Evolutionary conservation across 78 protist species (phyloP).

Genomic region (Protostelium mycophagum): DNA sequence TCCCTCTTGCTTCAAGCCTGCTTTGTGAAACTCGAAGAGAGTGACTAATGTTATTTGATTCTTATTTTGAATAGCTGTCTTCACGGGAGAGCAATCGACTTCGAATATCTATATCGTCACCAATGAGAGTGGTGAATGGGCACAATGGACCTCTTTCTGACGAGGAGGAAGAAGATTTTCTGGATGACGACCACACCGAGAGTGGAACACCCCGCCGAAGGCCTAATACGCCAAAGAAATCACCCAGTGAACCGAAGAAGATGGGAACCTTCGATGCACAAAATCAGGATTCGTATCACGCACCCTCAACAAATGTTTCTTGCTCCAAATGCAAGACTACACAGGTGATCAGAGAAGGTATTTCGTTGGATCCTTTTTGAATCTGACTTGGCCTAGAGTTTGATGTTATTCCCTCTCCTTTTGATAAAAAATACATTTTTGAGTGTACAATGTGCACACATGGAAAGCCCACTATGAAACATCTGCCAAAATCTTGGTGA

Average conservation of each 20-base stretch:
- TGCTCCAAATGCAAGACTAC: background rate
- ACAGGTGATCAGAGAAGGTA: background rate
- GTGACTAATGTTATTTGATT: too few relatives aligned
- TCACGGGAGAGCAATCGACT: background rate
- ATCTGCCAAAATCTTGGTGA: background rate
- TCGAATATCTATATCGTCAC: background rate
- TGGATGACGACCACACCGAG: background rate
- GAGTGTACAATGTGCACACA: background rate
- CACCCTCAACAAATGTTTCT: background rate
- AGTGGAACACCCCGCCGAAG: background rate
- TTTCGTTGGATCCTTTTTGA: background rate
- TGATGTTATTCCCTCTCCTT: background rate
- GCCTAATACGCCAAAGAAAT: background rate
- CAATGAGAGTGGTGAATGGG: background rate
- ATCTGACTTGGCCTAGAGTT: background rate
- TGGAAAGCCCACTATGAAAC: background rate
- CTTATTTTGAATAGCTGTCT: too few relatives aligned
- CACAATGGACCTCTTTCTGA: background rate
- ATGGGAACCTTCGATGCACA: background rate
- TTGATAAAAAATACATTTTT: background rate
- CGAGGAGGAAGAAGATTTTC: background rate
- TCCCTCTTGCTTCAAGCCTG: too few relatives aligned
- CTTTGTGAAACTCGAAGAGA: too few relatives aligned
- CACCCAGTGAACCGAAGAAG: background rate
- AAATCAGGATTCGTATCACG: background rate